Conservation (phyloP, 108 stramenopile species). For the Cyclotella baltica region DNA sequence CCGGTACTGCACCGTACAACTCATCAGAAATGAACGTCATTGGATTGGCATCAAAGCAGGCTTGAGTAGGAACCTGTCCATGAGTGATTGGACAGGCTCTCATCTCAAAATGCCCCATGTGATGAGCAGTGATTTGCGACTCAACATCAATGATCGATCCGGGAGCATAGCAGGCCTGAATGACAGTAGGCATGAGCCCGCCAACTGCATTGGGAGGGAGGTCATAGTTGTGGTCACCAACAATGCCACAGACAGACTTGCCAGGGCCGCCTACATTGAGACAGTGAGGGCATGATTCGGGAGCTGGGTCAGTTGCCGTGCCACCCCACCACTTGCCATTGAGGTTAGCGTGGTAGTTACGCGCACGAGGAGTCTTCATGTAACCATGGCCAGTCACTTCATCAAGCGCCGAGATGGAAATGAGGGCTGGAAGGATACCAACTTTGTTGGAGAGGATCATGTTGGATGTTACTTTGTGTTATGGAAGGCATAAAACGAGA, state of each 20-base stretch:
- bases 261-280: conserved; percentile 49
- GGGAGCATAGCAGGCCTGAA: conserved; percentile 51
- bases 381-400: conserved; percentile 50
- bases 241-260: conserved; percentile 37
- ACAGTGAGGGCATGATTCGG: conserved; percentile 35
- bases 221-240: conserved; percentile 55
- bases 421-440: neutral
- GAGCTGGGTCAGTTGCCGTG: conserved; percentile 20
- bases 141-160: conserved; percentile 58
- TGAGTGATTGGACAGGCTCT: conserved; percentile 50
- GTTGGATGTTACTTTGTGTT: neutral
- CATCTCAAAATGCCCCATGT: conserved; percentile 63
- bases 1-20: conserved; percentile 48
- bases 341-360: conserved; percentile 44
- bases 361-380: conserved; percentile 46
- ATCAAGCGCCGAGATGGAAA: neutral
- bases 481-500: too few species aligned
- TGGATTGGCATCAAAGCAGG: conserved; percentile 59
- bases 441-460: conserved; percentile 8
- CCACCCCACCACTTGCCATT: conserved; percentile 32
- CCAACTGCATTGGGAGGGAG: conserved; percentile 46
- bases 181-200: conserved; percentile 43
- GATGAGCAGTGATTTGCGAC: conserved; percentile 61
- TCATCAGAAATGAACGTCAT: conserved; percentile 63
- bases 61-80: conserved; percentile 59